These are phyloP conservation scores for Hypoxylon sp. DNA, from an alignment of 2,329 filamentous ascomycete genomes.

Conservation along the genomic window DNA sequence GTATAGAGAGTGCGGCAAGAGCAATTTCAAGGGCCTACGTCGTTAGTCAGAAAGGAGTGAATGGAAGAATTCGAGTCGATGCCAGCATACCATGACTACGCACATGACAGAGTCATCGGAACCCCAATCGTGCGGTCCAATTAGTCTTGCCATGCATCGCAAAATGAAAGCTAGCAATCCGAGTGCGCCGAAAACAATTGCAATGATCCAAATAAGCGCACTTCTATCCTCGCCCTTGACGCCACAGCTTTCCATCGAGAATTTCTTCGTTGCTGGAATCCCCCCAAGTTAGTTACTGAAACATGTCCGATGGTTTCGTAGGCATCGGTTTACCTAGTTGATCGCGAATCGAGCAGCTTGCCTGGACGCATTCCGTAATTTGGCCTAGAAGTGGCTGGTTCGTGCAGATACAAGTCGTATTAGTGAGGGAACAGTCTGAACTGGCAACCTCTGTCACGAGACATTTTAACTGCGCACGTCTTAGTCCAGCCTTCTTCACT, in stretches of 20 bases:
- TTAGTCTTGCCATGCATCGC: constrained; percentile 49
- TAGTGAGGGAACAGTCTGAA: constrained; percentile 36
- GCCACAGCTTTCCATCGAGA: constrained; percentile 48
- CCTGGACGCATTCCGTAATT: constrained; percentile 46
- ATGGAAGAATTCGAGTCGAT: not conserved
- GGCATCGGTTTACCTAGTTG: constrained; percentile 40
- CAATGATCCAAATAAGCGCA: constrained; percentile 46
- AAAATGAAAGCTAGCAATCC: constrained; percentile 51
- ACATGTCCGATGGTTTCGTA: not conserved
- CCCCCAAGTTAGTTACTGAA: constrained; percentile 11
- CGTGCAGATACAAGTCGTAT: constrained; percentile 47
- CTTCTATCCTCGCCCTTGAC: constrained; percentile 48
- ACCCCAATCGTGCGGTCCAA: constrained; percentile 50
- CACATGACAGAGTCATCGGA: constrained; percentile 51
- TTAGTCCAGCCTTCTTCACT: constrained; percentile 15
- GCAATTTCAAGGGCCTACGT: constrained; percentile 44
- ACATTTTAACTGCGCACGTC: constrained; percentile 38
- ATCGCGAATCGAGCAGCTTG: constrained; percentile 49
- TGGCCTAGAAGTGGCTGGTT: constrained; percentile 41
- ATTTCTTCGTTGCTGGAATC: constrained; percentile 50
- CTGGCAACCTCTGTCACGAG: constrained; percentile 28
- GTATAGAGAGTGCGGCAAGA: constrained; percentile 46
- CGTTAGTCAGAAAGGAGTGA: constrained; percentile 17
- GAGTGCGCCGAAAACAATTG: constrained; percentile 48
- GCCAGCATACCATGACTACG: constrained; percentile 45